Evolutionary conservation across 257 asterid genomes (phyloP).

Genomic region (Plantago major): DNA sequence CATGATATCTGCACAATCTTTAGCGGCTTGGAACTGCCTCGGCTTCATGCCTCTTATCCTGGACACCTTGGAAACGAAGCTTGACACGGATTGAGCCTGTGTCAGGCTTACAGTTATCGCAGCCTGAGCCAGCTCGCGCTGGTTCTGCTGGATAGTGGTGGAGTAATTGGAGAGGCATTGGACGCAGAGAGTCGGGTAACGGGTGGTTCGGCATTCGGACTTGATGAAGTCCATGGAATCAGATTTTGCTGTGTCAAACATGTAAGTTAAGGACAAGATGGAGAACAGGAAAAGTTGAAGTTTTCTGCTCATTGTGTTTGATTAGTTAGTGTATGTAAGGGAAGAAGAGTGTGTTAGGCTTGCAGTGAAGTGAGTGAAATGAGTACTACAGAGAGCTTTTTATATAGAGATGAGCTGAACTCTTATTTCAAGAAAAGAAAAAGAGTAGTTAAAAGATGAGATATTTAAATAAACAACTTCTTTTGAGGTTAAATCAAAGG

Average conservation of each 20-base stretch:
- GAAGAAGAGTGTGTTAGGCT: neutral
- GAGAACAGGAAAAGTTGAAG: constrained; percentile 22
- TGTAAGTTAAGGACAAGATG: constrained; percentile 25
- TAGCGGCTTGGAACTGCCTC: constrained; percentile 39
- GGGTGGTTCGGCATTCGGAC: constrained; percentile 51
- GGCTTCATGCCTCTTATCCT: constrained; percentile 30
- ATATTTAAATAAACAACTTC: neutral
- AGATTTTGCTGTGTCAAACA: constrained; percentile 17
- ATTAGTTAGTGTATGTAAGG: neutral
- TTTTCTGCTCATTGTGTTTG: constrained; percentile 4
- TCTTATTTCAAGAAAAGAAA: neutral
- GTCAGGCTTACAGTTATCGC: constrained; percentile 49
- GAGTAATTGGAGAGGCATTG: constrained; percentile 48
- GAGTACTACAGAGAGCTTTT: constrained; percentile 8
- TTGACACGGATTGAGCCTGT: constrained; percentile 36
- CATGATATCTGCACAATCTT: constrained; percentile 48
- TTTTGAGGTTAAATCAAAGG: constrained; percentile 12
- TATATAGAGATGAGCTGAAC: constrained; percentile 19
- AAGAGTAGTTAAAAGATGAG: neutral
- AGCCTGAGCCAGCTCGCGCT: constrained; percentile 42
- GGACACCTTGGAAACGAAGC: constrained; percentile 35
- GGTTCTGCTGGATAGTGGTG: constrained; percentile 33
- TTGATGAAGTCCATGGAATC: constrained; percentile 35
- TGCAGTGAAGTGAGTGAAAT: constrained; percentile 10
- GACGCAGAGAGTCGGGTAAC: constrained; percentile 53